Percentiles rank a stretch among this genome's conserved stretches.
Evolutionary conservation across 148 eudicot species (phyloP).

Genomic region (Nyssa sinensis): DNA sequence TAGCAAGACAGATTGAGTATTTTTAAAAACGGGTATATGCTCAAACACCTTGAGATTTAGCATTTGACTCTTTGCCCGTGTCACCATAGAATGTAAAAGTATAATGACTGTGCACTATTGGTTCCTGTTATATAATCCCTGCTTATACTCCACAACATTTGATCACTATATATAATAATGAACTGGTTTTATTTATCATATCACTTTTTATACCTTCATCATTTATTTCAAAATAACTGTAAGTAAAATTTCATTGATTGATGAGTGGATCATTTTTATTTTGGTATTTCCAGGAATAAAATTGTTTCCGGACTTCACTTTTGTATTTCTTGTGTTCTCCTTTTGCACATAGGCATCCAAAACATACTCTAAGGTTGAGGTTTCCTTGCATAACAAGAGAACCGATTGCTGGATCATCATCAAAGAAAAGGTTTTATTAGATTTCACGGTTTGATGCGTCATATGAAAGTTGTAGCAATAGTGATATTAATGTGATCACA

Average conservation of each 20-base stretch:
- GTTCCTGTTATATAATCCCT: neutral
- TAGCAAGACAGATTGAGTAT: neutral
- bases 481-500: neutral
- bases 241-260: neutral
- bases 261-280: neutral
- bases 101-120: neutral
- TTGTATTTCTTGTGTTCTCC: conserved; percentile 4
- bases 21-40: neutral
- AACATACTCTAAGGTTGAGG: conserved; percentile 64
- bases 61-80: neutral
- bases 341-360: conserved; percentile 38
- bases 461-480: neutral
- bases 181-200: neutral
- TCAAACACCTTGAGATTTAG: neutral
- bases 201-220: neutral
- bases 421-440: conserved; percentile 67
- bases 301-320: neutral
- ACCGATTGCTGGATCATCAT: conserved; percentile 98
- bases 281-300: neutral
- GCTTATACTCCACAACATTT: neutral
- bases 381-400: conserved; percentile 75
- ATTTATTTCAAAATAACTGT: neutral
- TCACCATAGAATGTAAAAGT: neutral
- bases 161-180: neutral
- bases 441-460: neutral